Evolutionary conservation across 768 basidiomycete species (phyloP), one percentile per base, ranked within the genome.

Genomic region (Neoboletus brunneissimus): DNA sequence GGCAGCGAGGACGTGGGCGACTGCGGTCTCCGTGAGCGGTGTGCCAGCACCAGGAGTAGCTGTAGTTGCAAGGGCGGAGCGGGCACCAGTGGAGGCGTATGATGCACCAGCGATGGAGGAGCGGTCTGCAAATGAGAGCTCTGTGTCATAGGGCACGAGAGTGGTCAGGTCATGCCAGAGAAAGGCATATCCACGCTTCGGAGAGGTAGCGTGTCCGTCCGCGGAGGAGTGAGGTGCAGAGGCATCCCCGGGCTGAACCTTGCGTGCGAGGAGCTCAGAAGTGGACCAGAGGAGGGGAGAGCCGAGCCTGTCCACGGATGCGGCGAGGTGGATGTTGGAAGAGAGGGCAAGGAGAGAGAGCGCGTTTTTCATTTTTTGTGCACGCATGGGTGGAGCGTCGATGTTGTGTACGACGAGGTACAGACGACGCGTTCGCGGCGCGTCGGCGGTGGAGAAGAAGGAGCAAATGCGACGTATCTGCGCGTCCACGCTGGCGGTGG

Each of bases 121-220:
- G n/a, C 80, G 81, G 65, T 89, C 86, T 22, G 81, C 82, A 49
- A 77, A 83, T 0, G 82, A 77, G 38, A 91, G 79, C 68, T 98
- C 94, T 57, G 81, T 79, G 67, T 90, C 86, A 76, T 95, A 97
- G 2, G 90, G 77, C 16, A 74, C 76, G 61, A 94, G 87, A 2
- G 96, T 97, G 4, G 94, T 92, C 23, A 93, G 71, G 71, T 96
- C 92, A 72, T 98, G 92, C 85, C 91, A 92, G 16, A 94, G 75
- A 85, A 91, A 93, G 1, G 83, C 73, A 67, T 83, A 88, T 10
- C 87, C 87, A 34, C 78, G 78, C 35, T 45, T 71, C 55, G 49
- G 70, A 9, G 68, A 53, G 44, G 46, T 2, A 8, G 49, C 15
- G 11, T 51, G 51, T 2, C 15, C 55, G 29, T 63, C 60, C 11